Evolutionary conservation across 495 filamentous ascomycete genomes (phyloP).

Genomic region (Aspergillus carlsbadensis): DNA sequence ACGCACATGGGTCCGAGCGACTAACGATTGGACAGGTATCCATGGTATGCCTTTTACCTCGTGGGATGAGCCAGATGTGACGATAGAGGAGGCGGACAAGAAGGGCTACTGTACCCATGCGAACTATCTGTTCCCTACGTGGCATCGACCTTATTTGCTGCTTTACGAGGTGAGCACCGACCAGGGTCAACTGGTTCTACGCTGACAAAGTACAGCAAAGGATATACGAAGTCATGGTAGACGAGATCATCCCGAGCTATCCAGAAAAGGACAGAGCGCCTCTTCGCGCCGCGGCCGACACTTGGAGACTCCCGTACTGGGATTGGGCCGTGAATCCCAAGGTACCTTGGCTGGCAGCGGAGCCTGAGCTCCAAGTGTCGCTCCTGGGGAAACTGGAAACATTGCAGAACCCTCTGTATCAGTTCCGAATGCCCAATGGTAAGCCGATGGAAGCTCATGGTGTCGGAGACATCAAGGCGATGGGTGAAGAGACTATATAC

Average conservation of each 20-base stretch:
- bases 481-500: background rate
- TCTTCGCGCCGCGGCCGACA: background rate
- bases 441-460: background rate
- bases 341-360: background rate
- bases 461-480: background rate
- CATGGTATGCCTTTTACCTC: background rate
- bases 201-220: background rate
- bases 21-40: background rate
- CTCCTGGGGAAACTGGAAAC: background rate
- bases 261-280: background rate
- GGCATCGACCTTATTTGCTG: constrained; percentile 1
- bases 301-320: constrained; percentile 1
- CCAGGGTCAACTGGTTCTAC: background rate
- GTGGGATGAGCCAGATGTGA: background rate
- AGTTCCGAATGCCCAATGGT: background rate
- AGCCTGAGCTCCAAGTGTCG: background rate
- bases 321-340: constrained; percentile 3
- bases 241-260: constrained; percentile 1
- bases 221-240: background rate
- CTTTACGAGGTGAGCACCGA: background rate
- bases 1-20: background rate
- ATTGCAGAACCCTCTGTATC: background rate
- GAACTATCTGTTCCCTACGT: background rate
- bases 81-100: background rate
- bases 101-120: background rate